Evolutionary conservation across 495 filamentous ascomycete species (phyloP), one percentile per base, ranked within the genome.

Genomic region (Mycothermus thermophilus): DNA sequence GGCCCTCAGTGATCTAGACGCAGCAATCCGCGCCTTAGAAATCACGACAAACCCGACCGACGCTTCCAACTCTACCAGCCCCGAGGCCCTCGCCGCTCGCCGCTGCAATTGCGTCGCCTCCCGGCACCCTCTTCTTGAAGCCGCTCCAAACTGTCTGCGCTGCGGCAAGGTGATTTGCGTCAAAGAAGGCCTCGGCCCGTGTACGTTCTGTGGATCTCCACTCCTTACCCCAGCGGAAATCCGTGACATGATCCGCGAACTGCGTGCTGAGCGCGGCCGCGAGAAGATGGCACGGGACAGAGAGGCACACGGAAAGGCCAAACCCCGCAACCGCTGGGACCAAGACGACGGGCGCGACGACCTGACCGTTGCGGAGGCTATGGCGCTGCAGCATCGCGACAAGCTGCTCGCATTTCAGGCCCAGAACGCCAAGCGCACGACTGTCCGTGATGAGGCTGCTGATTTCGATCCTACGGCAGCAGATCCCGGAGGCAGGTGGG

Each of bases 151-250:
- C 52, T 97, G 90, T 43, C 63, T 90, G 13, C 76, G 71, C 43
- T 97, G 90, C 52, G 90, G 90, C 34, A 94, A 96, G 56, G 84
- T 97, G n/a, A 78, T 96, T 34, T 97, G 90, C 55, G 74, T 93
- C 9, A 82, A 92, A 46, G 85, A 97, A 50, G 90, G 90, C 1
- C 66, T 94, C 3, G 90, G 88, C 1, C 90, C 90, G 1, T 97
- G 90, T 52, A 95, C 90, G 5, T 95, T 92, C 49, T 97, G 90
- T 62, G 68, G 67, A 2, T 63, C 67, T 2, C 76, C 84, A 0
- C 64, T 97, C 6, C 60, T 97, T 2, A 75, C 68, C 23, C 51
- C 69, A 1, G 56, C 66, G 2, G 84, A 95, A 35, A 68, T 93
- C 8, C 79, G 86, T 34, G 66, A 64, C 32, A 93, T 97, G 77